Evolutionary conservation across 2,329 filamentous ascomycete genomes (phyloP).

Genomic region (Coniochaeta sp.): DNA sequence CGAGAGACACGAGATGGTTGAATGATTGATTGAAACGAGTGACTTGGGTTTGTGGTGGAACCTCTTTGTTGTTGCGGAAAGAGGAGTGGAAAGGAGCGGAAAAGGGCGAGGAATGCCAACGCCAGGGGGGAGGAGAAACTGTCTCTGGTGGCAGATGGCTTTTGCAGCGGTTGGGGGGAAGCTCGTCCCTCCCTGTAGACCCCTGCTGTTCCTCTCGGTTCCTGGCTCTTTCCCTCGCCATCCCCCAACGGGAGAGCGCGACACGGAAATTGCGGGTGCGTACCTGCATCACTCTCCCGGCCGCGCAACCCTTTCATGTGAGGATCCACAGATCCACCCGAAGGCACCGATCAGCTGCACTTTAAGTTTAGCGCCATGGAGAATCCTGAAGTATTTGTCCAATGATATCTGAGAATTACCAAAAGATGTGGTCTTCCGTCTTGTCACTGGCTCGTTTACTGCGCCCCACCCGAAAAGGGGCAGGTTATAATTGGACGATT

Average conservation of each 20-base stretch:
- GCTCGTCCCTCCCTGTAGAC: neutral
- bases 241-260: neutral
- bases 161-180: neutral
- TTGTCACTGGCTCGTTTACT: neutral
- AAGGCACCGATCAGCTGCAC: neutral
- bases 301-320: neutral
- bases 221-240: neutral
- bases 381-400: neutral
- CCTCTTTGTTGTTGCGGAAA: neutral
- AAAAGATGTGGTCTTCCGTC: neutral
- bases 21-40: no score
- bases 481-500: neutral
- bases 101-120: constrained; percentile 2
- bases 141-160: neutral
- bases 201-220: no score
- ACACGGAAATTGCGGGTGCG: constrained; percentile 1
- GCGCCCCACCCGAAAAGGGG: neutral
- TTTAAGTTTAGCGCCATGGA: neutral
- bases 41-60: neutral
- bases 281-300: constrained; percentile 1
- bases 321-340: constrained; percentile 1
- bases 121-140: neutral
- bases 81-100: neutral
- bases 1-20: constrained; percentile 2
- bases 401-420: neutral